Evolutionary conservation across 1,139 yeast species (phyloP).

Genomic region (Yamadazyma oceani): DNA sequence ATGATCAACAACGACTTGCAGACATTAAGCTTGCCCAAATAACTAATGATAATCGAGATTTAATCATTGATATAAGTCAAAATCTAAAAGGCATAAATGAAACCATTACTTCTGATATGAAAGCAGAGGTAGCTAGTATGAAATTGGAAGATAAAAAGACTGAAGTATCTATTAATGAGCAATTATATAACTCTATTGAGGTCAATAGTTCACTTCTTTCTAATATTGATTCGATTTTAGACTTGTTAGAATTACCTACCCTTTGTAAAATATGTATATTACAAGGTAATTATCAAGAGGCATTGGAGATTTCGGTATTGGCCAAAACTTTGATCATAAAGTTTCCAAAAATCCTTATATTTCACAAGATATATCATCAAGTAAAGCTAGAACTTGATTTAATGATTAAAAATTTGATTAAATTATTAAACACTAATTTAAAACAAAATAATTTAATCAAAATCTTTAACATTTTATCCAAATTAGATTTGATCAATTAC

Average conservation of each 20-base stretch:
- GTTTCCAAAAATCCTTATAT: slow-evolving; percentile 61
- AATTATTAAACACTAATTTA: slow-evolving; percentile 69
- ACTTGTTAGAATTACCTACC: slow-evolving; percentile 80
- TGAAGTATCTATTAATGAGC: slow-evolving; percentile 23
- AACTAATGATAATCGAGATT: slow-evolving; percentile 39
- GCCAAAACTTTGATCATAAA: slow-evolving; percentile 66
- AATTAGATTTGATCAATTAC: slow-evolving; percentile 44
- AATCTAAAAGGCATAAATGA: slow-evolving; percentile 28
- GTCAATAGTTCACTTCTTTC: slow-evolving; percentile 45
- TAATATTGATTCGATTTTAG: slow-evolving; percentile 72
- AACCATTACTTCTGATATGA: slow-evolving; percentile 24
- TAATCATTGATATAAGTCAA: slow-evolving; percentile 39
- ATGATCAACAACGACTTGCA: slow-evolving; percentile 31
- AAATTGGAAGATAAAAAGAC: slow-evolving; percentile 12
- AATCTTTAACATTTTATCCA: slow-evolving; percentile 70
- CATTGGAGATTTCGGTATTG: slow-evolving; percentile 74
- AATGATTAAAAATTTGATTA: slow-evolving; percentile 68
- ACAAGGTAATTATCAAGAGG: slow-evolving; percentile 87
- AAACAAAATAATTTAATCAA: slow-evolving; percentile 78
- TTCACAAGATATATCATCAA: slow-evolving; percentile 55
- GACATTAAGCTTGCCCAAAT: slow-evolving; percentile 32
- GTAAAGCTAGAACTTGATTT: slow-evolving; percentile 57
- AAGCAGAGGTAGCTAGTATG: slow-evolving; percentile 23
- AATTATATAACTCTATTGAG: slow-evolving; percentile 22
- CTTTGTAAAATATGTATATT: slow-evolving; percentile 79